Evolutionary conservation across 305 asterid genomes (phyloP), one percentile per base, ranked within the genome.

Genomic region (Solanum aculeatissimum): DNA sequence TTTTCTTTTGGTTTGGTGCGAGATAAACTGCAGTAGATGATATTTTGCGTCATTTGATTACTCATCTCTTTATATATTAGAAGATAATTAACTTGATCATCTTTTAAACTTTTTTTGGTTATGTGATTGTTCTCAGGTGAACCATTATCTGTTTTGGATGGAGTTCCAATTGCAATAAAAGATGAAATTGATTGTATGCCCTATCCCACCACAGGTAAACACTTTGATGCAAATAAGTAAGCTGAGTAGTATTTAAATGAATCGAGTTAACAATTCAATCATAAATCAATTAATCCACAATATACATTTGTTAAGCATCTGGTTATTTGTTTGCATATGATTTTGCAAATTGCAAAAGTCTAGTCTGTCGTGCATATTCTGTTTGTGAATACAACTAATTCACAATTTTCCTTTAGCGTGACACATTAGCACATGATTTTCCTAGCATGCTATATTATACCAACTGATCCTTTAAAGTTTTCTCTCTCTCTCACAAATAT

Each of bases 131-230:
- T 74, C 5, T 27, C 89, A 96, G 99, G 98, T 47, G 91, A 93
- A 85, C 87, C 92, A 13, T 81, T 96, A 87, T 95, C 95, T 13
- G 93, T 91, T 25, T 85, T 96, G 23, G 98, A 96, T 92, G 99
- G 99, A 83, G 93, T 96, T 49, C 97, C 93, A 27, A 71, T 96
- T n/a, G 98, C 97, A 43, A 83, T 96, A 19, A 95, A 96, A 84
- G 99, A 96, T 84, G 99, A 96, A 87, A 94, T 96, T 16, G 99
- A 96, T 70, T 96, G 98, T 47, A 82, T 89, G 87, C 99, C 99
- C 19, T 93, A 96, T 90, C 98, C 97, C 83, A 96, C 99, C 19
- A 93, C 99, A 80, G 98, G 99, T 91, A n/a, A 83, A 65, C 63
- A 38, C n/a, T 35, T 18, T 11, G 8, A 55, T 18, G 19, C 45